Conservation (phyloP, 1,284 basidiomycete genomes). For the Abortiporus biennis region DNA sequence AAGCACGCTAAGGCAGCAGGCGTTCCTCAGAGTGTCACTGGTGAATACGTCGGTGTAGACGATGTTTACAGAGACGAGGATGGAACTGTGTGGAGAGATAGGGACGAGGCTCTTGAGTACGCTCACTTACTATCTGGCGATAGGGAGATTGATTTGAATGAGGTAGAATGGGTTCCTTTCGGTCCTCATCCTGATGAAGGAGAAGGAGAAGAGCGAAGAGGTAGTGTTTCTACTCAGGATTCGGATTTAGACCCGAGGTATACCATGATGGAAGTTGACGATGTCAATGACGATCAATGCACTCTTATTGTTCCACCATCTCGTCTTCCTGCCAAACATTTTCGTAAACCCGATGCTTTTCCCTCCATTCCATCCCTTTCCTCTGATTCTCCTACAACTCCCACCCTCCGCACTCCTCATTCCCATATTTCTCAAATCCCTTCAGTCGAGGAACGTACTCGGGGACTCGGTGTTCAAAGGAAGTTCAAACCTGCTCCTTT, state of each 20-base stretch:
- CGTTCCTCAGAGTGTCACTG: conserved; percentile 17
- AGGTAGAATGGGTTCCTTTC: conserved; percentile 22
- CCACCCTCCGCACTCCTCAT: too few relatives aligned
- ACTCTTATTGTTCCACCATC: too few relatives aligned
- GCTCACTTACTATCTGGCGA: conserved; percentile 42
- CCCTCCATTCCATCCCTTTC: too few relatives aligned
- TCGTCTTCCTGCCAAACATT: too few relatives aligned
- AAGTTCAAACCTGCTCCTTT: too few relatives aligned
- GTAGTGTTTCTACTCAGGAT: conserved; percentile 41
- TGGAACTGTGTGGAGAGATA: conserved; percentile 65
- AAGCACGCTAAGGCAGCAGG: conserved; percentile 40
- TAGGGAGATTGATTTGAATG: conserved; percentile 9
- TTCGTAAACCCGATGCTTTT: too few relatives aligned
- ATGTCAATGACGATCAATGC: too few relatives aligned
- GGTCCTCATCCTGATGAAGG: conserved; percentile 23
- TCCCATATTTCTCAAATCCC: too few relatives aligned
- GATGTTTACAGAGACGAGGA: conserved; percentile 52
- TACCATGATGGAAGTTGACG: conserved; percentile 34
- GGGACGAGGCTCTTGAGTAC: conserved; percentile 65
- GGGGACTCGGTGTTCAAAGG: too few relatives aligned
- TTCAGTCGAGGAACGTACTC: too few relatives aligned
- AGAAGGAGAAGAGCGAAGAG: conserved; percentile 24
- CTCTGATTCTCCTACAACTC: too few relatives aligned
- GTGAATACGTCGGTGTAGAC: conserved; percentile 32
- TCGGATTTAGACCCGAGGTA: conserved; percentile 47